Conservation (phyloP, 2,329 filamentous ascomycete species). For the Aurifilum marmelostoma region DNA sequence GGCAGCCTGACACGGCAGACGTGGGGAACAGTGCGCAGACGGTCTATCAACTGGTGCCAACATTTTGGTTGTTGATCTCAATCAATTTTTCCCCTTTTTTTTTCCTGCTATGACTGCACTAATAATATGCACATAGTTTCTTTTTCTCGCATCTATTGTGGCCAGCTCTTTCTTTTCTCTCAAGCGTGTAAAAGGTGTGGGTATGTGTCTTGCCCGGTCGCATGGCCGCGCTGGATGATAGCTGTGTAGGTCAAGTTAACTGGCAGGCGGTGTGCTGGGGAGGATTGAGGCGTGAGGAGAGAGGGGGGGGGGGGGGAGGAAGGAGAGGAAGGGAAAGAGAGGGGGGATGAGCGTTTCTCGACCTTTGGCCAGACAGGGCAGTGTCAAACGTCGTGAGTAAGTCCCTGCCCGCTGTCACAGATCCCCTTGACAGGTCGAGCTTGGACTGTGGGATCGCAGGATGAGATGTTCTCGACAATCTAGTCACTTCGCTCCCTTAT, state of each 20-base stretch:
- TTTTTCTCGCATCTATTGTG: background rate
- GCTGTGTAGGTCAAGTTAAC: background rate
- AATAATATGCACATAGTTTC: background rate
- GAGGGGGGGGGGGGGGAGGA: background rate
- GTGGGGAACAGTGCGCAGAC: background rate
- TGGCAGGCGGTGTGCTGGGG: background rate
- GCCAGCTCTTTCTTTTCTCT: background rate
- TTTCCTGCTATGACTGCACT: background rate
- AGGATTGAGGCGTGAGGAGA: background rate
- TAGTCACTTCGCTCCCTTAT: background rate
- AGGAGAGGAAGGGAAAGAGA: background rate
- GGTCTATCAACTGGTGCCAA: conserved; percentile 15
- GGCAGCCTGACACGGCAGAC: conserved; percentile 1
- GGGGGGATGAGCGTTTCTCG: background rate
- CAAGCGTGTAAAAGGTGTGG: background rate
- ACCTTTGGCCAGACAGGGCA: background rate
- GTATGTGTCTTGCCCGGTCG: background rate
- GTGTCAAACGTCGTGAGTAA: background rate
- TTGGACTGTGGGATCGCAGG: too few relatives aligned
- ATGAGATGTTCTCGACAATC: background rate
- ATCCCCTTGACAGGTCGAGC: background rate
- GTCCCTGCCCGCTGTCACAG: background rate
- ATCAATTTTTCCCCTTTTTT: background rate
- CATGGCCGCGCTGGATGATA: background rate
- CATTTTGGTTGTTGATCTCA: background rate